These are phyloP conservation scores for Exserohilum rostratum DNA, from an alignment of 2,329 filamentous ascomycete species.

Conservation along the genomic window DNA sequence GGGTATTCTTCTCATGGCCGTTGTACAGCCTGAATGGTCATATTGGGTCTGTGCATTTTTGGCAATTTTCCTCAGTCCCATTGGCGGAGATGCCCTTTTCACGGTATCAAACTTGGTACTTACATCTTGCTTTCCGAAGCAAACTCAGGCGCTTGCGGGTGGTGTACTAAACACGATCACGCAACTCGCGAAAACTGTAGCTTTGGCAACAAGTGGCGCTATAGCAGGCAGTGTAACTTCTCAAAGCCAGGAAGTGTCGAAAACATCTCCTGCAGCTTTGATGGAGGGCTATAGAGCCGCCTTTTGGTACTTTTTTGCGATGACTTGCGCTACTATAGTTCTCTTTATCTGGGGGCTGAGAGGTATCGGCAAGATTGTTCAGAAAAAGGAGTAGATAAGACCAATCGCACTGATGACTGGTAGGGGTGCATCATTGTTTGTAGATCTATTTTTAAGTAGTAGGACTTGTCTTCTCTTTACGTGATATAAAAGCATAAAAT, in stretches of 20 bases:
- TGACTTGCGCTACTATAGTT: slow-evolving; percentile 36
- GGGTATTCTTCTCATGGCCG: slow-evolving; percentile 41
- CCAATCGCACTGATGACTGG: too few species aligned
- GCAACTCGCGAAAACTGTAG: slow-evolving; percentile 52
- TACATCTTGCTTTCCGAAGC: slow-evolving; percentile 49
- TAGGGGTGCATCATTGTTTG: too few species aligned
- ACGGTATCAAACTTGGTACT: slow-evolving; percentile 54
- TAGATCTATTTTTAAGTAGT: too few species aligned
- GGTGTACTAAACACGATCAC: slow-evolving; percentile 55
- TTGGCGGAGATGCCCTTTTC: slow-evolving; percentile 54
- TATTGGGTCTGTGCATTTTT: slow-evolving; percentile 58
- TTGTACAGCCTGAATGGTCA: slow-evolving; percentile 52
- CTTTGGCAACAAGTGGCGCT: slow-evolving; percentile 48
- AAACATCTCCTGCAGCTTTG: slow-evolving; percentile 42
- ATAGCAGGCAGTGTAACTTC: slow-evolving; percentile 43
- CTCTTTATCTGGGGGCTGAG: slow-evolving; percentile 51
- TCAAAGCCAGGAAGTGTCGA: slow-evolving; percentile 29
- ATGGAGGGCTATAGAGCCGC: slow-evolving; percentile 52
- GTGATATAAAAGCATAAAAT: too few species aligned
- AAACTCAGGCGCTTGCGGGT: slow-evolving; percentile 53
- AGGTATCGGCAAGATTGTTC: slow-evolving; percentile 41
- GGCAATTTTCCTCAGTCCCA: slow-evolving; percentile 51
- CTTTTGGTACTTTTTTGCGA: slow-evolving; percentile 52
- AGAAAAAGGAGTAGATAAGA: too few species aligned
- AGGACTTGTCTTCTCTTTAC: too few species aligned